These are phyloP conservation scores for Anethum foeniculum DNA, from an alignment of 140 eudicot genomes.

Conservation along the genomic window DNA sequence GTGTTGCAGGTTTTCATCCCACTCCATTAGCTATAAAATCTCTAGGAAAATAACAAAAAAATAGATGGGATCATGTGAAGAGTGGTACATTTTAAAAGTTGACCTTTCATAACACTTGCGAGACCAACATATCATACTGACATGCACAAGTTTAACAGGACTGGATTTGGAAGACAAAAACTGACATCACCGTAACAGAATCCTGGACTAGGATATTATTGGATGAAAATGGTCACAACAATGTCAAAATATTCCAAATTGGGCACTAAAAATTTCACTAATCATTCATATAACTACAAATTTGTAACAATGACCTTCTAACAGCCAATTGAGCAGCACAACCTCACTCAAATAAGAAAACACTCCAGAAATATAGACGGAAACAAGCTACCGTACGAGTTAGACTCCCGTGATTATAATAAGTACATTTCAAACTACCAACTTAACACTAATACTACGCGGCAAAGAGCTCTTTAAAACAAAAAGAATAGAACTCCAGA, in stretches of 20 bases:
- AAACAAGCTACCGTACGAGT: background rate
- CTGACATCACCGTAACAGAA: background rate
- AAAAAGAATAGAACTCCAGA: slow-evolving; percentile 10
- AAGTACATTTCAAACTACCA: slow-evolving; percentile 2
- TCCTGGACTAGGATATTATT: background rate
- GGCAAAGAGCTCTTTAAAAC: background rate
- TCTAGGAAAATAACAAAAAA: no score
- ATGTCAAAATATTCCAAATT: background rate
- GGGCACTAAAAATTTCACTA: background rate
- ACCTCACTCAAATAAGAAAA: background rate
- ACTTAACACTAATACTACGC: background rate
- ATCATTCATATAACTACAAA: background rate
- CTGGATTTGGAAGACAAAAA: background rate
- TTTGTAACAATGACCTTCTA: background rate
- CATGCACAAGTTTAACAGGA: background rate
- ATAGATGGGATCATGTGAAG: no score
- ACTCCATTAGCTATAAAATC: no score
- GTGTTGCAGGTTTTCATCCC: no score
- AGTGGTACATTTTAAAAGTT: background rate
- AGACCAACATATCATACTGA: background rate
- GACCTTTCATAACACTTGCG: background rate
- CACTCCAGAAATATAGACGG: background rate
- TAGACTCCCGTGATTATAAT: background rate
- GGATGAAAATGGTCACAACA: background rate
- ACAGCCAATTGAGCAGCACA: slow-evolving; percentile 3